These are phyloP conservation scores for Marasmius sp. DNA, from an alignment of 1,284 basidiomycete species.

Conservation along the genomic window DNA sequence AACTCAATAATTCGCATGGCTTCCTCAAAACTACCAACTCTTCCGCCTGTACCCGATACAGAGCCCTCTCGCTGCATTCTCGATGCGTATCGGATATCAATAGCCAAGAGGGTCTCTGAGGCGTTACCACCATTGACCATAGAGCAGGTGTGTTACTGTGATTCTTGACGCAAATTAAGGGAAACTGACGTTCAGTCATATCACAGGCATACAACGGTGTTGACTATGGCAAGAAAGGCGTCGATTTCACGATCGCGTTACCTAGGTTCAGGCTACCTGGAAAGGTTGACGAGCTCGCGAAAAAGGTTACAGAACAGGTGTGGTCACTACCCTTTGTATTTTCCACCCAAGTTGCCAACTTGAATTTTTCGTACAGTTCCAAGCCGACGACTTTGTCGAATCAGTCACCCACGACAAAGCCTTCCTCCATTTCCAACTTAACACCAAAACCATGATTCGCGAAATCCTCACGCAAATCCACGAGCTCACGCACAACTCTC, in stretches of 20 bases:
- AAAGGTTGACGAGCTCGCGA: slow-evolving; percentile 79
- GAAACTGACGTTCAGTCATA: no score
- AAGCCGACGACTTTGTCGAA: slow-evolving; percentile 67
- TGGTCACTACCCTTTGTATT: slow-evolving; percentile 24
- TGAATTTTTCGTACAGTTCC: slow-evolving; percentile 46
- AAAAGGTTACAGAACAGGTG: slow-evolving; percentile 75
- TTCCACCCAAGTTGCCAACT: neutral
- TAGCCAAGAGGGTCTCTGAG: slow-evolving; percentile 76
- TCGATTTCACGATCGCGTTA: slow-evolving; percentile 90
- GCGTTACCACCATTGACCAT: slow-evolving; percentile 67
- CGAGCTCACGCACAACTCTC: slow-evolving; percentile 61
- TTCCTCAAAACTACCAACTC: slow-evolving; percentile 22
- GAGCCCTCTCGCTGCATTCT: slow-evolving; percentile 74
- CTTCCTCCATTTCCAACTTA: slow-evolving; percentile 83
- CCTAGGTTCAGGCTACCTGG: slow-evolving; percentile 88
- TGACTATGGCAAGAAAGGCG: slow-evolving; percentile 89
- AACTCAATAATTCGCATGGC: slow-evolving; percentile 13
- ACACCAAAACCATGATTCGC: slow-evolving; percentile 71
- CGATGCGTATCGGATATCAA: slow-evolving; percentile 85
- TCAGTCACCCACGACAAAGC: slow-evolving; percentile 70
- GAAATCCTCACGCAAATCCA: slow-evolving; percentile 84
- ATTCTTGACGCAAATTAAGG: neutral
- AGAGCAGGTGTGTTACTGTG: slow-evolving; percentile 56
- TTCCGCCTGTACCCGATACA: slow-evolving; percentile 63
- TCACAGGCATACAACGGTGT: slow-evolving; percentile 67